Evolutionary conservation across 1,284 basidiomycete genomes (phyloP).

Genomic region (Fomitopsis palustris): DNA sequence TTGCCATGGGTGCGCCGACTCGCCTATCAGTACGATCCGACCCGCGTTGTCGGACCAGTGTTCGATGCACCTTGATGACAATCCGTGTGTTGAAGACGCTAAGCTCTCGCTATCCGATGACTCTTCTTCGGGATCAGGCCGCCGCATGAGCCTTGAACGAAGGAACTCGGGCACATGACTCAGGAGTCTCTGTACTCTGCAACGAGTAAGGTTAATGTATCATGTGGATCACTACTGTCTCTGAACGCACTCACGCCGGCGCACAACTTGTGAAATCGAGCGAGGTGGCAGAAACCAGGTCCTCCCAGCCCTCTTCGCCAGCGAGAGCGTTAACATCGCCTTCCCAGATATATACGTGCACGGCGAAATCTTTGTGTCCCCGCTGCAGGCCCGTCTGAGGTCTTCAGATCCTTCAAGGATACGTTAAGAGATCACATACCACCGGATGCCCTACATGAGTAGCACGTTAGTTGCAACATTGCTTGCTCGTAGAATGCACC

Average conservation of each 20-base stretch:
- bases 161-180: conserved; percentile 34
- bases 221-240: too few species aligned
- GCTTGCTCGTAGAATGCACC: not conserved
- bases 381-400: conserved; percentile 10
- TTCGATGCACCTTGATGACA: conserved; percentile 34
- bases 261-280: conserved; percentile 12
- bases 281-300: conserved; percentile 12
- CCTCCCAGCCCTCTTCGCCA: conserved; percentile 21
- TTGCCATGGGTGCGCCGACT: conserved; percentile 45
- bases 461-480: not conserved
- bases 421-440: conserved; percentile 10
- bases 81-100: too few species aligned
- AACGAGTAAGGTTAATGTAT: too few species aligned
- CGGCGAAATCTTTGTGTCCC: conserved; percentile 16
- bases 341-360: conserved; percentile 19
- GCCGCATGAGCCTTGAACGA: conserved; percentile 27
- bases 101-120: too few species aligned
- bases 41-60: conserved; percentile 52
- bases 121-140: conserved; percentile 41
- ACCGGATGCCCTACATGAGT: conserved; percentile 21
- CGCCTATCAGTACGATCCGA: conserved; percentile 42
- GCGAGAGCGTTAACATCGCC: conserved; percentile 12
- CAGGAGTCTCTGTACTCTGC: conserved; percentile 44
- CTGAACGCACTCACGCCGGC: conserved; percentile 10
- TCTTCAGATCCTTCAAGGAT: not conserved